Evolutionary conservation across 1,139 yeast genomes (phyloP).

Genomic region (Groenewaldozyma auringiensis): DNA sequence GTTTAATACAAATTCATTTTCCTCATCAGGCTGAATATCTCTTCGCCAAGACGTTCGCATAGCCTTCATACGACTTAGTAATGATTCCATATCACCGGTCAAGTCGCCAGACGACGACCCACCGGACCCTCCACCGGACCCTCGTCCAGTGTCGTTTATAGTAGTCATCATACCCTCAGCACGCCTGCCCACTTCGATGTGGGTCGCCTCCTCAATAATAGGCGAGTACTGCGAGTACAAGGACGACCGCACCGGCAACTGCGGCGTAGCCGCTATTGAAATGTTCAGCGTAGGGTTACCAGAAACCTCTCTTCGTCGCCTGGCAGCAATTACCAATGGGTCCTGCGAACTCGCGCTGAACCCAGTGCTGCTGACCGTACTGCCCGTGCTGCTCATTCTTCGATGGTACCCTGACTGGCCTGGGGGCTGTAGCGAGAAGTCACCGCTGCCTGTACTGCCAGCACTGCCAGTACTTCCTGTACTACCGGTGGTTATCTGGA

Average conservation of each 20-base stretch:
- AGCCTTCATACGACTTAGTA: not conserved
- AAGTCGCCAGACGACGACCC: slow-evolving; percentile 11
- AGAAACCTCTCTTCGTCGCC: slow-evolving; percentile 5
- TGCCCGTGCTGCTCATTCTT: not conserved
- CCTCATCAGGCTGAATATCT: not conserved
- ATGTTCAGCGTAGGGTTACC: not conserved
- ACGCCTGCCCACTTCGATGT: slow-evolving; percentile 11
- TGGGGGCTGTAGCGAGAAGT: not conserved
- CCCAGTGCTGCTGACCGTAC: not conserved
- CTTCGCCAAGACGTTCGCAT: slow-evolving; percentile 1
- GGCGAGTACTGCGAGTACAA: slow-evolving; percentile 22
- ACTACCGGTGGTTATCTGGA: not conserved
- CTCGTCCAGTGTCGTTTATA: not conserved
- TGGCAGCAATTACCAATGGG: slow-evolving; percentile 7
- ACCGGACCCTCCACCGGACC: not conserved
- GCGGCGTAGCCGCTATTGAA: slow-evolving; percentile 3
- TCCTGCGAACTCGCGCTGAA: slow-evolving; percentile 7
- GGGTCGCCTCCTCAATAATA: slow-evolving; percentile 22
- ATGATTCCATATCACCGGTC: slow-evolving; percentile 10
- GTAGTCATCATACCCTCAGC: not conserved
- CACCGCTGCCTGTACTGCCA: not conserved
- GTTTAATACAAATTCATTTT: too few species aligned
- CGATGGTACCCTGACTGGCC: slow-evolving; percentile 1
- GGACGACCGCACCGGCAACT: slow-evolving; percentile 13
- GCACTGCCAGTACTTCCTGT: not conserved